Base-by-base conservation (phyloP, 192 early-diverging fungal species). In the Chytriomyces sp. region DNA sequence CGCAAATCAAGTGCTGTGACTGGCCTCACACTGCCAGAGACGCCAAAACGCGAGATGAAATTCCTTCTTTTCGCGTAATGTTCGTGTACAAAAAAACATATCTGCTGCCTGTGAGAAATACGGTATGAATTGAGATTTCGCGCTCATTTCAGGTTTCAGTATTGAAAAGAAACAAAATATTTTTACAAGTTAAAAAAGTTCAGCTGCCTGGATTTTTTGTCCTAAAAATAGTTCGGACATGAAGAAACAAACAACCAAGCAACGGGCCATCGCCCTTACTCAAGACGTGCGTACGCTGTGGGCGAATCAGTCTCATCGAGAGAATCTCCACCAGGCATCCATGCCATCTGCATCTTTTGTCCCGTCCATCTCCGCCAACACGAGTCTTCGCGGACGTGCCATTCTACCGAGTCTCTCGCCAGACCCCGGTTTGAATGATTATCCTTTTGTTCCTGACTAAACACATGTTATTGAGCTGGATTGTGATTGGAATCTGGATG, bases 401-500 rank as follows among this genome's bases (percentile, higher is more conserved):
- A 16, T 64, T 16, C 26, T 64, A 64, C 62, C 62, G 8, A 23
- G 23, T 8, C 8, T 64, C 23, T 64, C 62, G 8, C 62, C 62
- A 16, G 62, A 64, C 62, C 62, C 62, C 8, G 62, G 23, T 23
- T 64, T 64, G 62, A 8, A 64, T 8, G 62, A 64, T 23, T 64
- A 64, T 64, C 23, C 62, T 16, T 64, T 64, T 64, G 62, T 64
- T 8, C 62, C 62, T 8, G 8, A 64, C 62, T 8, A 64, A 64
- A 28, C 62, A 64, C 62, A 28, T 8, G 23, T 64, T 64, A 28
- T 28, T 64, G 62, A 24, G 23, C 62, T n/a, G n/a, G n/a, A n/a
- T 64, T 64, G 62, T 64, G 62, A 64, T 64, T 64, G 26, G 26
- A 64, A 64, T 64, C 62, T 64, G 8, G 62, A 64, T 28, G 62